Evolutionary conservation across 345 rosid genomes (phyloP).

Genomic region (Firmiana major): DNA sequence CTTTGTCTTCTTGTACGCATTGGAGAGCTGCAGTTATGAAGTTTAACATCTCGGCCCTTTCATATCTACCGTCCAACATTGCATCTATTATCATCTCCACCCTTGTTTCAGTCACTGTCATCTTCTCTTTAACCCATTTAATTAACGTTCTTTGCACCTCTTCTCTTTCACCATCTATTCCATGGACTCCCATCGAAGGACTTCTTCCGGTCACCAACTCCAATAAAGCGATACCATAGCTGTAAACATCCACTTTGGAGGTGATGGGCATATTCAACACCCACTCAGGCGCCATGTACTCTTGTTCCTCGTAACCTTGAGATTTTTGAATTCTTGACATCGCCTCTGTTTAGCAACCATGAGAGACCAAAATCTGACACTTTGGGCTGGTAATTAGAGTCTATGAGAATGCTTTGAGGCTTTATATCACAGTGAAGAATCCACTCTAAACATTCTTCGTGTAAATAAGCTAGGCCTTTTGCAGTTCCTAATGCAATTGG

Average conservation of each 20-base stretch:
- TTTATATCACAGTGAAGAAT: conserved; percentile 30
- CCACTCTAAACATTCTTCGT: conserved; percentile 37
- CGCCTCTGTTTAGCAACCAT: conserved; percentile 3
- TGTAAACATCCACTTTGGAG: conserved; percentile 39
- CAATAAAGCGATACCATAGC: conserved; percentile 35
- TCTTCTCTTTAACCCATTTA: neutral
- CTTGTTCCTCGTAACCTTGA: conserved; percentile 25
- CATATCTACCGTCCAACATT: too few relatives aligned
- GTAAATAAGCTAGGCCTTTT: conserved; percentile 33
- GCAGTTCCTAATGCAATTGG: conserved; percentile 25
- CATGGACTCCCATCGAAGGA: neutral
- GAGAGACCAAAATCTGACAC: conserved; percentile 25
- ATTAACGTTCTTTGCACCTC: neutral
- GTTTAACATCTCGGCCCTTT: too few relatives aligned
- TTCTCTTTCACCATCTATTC: neutral
- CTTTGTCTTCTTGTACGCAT: too few relatives aligned
- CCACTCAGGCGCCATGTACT: conserved; percentile 34
- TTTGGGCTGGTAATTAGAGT: conserved; percentile 14
- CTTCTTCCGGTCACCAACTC: conserved; percentile 24
- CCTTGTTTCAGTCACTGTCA: neutral
- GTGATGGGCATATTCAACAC: conserved; percentile 23
- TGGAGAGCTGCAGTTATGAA: too few relatives aligned
- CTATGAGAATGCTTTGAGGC: conserved; percentile 26
- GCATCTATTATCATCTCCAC: too few relatives aligned
- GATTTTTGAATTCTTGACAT: neutral